Evolutionary conservation across 2,329 filamentous ascomycete species (phyloP).

Genomic region (Ascochyta clinopodiicola): DNA sequence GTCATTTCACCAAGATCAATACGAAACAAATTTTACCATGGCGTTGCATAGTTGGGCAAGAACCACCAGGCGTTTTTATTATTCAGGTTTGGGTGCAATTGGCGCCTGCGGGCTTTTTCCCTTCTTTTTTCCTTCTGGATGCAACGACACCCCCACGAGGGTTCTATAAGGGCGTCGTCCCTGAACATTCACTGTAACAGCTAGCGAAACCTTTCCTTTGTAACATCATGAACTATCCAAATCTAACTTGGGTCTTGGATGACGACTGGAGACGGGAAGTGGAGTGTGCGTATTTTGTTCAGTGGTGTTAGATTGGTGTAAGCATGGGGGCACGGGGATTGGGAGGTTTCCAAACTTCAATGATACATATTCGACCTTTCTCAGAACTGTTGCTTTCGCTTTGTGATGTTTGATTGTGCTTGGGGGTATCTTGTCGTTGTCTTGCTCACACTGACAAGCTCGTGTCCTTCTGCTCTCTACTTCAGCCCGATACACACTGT

Average conservation of each 20-base stretch:
- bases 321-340: neutral
- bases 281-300: neutral
- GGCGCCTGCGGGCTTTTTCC: neutral
- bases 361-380: conserved; percentile 42
- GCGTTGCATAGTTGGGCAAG: conserved; percentile 15
- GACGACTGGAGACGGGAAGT: conserved; percentile 9
- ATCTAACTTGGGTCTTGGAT: conserved; percentile 17
- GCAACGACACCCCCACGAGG: neutral
- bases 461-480: conserved; percentile 1
- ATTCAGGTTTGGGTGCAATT: neutral
- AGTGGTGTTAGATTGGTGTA: conserved; percentile 5
- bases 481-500: conserved; percentile 42
- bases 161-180: neutral
- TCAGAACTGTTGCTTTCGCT: neutral
- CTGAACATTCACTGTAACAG: conserved; percentile 29
- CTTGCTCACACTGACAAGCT: neutral
- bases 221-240: conserved; percentile 23
- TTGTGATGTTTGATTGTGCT: neutral
- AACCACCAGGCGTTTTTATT: neutral
- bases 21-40: neutral
- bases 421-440: conserved; percentile 15
- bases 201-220: conserved; percentile 30
- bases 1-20: neutral
- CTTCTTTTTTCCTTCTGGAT: neutral
- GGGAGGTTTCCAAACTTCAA: conserved; percentile 32